phyloP scores from a whole-genome alignment of 495 filamentous ascomycete species.

The Annulohypoxylon nitens region DNA sequence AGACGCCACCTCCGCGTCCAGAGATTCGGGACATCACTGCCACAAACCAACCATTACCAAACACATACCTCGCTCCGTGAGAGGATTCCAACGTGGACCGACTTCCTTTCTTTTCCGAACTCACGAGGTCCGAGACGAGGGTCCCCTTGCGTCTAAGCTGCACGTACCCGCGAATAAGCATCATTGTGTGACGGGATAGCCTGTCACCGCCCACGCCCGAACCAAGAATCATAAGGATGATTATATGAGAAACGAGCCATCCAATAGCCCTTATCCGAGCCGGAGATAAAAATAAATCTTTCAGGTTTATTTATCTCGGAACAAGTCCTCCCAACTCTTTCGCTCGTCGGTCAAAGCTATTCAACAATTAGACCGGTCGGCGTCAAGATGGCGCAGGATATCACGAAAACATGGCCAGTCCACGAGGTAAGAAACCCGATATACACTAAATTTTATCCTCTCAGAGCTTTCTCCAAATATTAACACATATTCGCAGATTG shows the following conservation, averaged over 20 bases:
- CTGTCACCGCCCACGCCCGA: slow-evolving; percentile 14
- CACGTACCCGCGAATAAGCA: slow-evolving; percentile 42
- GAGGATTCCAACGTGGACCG: slow-evolving; percentile 4
- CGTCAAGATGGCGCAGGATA: slow-evolving; percentile 59
- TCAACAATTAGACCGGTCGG: not conserved
- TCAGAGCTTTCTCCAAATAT: not conserved
- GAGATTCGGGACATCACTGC: slow-evolving; percentile 15
- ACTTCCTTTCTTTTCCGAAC: slow-evolving; percentile 15
- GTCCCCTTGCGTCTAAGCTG: slow-evolving; percentile 39
- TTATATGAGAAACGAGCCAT: slow-evolving; percentile 33
- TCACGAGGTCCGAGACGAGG: slow-evolving; percentile 15
- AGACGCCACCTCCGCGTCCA: slow-evolving; percentile 14
- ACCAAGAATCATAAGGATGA: slow-evolving; percentile 28
- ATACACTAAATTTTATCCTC: not conserved
- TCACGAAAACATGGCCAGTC: slow-evolving; percentile 66
- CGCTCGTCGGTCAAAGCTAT: not conserved
- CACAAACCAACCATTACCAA: slow-evolving; percentile 9
- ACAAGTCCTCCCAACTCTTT: not conserved
- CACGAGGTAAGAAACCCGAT: slow-evolving; percentile 69
- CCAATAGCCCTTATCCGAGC: slow-evolving; percentile 29
- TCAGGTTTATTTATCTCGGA: slow-evolving; percentile 12
- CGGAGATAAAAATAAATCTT: not conserved
- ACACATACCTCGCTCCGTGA: slow-evolving; percentile 10
- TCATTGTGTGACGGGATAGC: slow-evolving; percentile 34
- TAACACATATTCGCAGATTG: slow-evolving; percentile 53